phyloP scores from a whole-genome alignment of 495 filamentous ascomycete genomes.

The Tuber melanosporum region DNA sequence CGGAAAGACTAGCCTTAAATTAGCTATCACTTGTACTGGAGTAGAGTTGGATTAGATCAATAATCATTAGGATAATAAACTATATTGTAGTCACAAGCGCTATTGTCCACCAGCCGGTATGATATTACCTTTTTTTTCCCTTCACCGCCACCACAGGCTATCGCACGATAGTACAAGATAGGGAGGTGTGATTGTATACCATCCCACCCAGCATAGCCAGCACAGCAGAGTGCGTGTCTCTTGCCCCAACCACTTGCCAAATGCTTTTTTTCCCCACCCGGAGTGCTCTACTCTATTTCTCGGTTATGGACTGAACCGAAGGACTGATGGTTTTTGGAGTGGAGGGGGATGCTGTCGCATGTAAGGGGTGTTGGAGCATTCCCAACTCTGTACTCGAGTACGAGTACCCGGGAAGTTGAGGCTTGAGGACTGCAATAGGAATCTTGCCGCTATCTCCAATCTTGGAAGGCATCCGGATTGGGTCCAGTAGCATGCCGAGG shows the following conservation, averaged over 20 bases:
- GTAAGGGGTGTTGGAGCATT: neutral
- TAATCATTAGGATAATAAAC: too few species aligned
- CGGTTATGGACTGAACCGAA: neutral
- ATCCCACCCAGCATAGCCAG: neutral
- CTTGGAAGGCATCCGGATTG: neutral
- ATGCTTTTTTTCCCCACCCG: neutral
- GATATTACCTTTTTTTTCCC: neutral
- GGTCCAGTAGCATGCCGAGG: neutral
- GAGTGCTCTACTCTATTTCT: neutral
- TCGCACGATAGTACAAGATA: neutral
- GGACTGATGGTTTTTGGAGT: neutral
- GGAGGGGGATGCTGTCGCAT: neutral
- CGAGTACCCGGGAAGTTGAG: neutral
- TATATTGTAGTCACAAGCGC: neutral
- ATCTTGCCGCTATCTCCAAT: neutral
- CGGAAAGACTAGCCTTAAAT: neutral
- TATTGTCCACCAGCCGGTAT: neutral
- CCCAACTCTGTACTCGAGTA: neutral
- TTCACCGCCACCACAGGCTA: neutral
- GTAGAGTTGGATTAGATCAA: neutral
- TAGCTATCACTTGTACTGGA: neutral
- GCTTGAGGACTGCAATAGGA: neutral
- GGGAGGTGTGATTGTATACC: neutral
- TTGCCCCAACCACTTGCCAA: neutral
- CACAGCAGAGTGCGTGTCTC: neutral